These are phyloP conservation scores for Breynia disticha DNA, from an alignment of 441 rosid species.

Conservation along the genomic window DNA sequence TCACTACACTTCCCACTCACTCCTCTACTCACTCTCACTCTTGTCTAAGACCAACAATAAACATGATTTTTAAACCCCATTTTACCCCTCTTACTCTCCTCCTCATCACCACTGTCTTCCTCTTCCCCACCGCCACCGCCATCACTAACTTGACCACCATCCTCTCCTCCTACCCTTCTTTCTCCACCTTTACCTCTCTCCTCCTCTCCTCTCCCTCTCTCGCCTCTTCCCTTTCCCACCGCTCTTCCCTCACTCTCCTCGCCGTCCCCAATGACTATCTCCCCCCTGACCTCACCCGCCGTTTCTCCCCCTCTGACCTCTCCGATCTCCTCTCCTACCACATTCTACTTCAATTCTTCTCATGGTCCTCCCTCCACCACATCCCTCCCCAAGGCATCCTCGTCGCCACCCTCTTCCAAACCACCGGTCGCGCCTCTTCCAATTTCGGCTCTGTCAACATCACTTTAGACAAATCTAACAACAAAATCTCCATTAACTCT, in stretches of 20 bases:
- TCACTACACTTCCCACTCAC: too few relatives aligned
- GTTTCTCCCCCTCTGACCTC: slow-evolving; percentile 42
- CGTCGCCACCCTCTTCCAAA: slow-evolving; percentile 62
- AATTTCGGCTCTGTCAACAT: slow-evolving; percentile 70
- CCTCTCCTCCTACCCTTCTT: slow-evolving; percentile 58
- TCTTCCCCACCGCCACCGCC: slow-evolving; percentile 22
- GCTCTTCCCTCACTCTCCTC: slow-evolving; percentile 60
- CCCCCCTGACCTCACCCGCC: slow-evolving; percentile 53
- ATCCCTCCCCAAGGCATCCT: slow-evolving; percentile 47
- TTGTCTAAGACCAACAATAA: neutral
- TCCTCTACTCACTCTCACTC: slow-evolving; percentile 2
- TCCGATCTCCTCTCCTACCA: slow-evolving; percentile 88
- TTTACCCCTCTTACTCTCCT: slow-evolving; percentile 35
- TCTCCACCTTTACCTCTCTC: slow-evolving; percentile 43
- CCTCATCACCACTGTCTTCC: slow-evolving; percentile 28
- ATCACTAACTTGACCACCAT: slow-evolving; percentile 55
- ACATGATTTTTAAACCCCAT: too few relatives aligned
- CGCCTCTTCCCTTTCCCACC: slow-evolving; percentile 37
- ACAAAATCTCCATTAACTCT: slow-evolving; percentile 42
- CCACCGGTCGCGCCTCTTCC: slow-evolving; percentile 56
- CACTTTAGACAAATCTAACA: slow-evolving; percentile 40
- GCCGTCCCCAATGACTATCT: slow-evolving; percentile 66
- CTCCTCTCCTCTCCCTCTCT: slow-evolving; percentile 38
- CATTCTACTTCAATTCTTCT: slow-evolving; percentile 63
- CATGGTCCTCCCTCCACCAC: slow-evolving; percentile 48